Evolutionary conservation across 139 green algal species (phyloP), one percentile per base, ranked within the genome.

Genomic region (Chlamydomonas eustigma): DNA sequence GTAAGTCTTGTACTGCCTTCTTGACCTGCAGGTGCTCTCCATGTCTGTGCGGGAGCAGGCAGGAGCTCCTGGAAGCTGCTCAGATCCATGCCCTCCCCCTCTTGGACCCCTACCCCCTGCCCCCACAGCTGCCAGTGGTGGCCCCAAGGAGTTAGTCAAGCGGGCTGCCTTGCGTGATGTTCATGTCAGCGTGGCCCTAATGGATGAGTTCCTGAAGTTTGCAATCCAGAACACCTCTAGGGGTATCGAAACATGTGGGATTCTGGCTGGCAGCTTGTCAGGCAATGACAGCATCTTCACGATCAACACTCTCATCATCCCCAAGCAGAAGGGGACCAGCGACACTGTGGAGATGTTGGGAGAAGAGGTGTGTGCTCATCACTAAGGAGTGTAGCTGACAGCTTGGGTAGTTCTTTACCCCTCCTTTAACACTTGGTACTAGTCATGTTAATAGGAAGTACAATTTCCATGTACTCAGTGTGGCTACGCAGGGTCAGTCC

Each of bases 301-400:
- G 68, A 91, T 98, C 78, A 93, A 79, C 52, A 93, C 89, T 0
- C 89, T 98, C 68, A 96, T 98, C 70, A 84, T 98, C 22, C 94
- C 94, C 69, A 97, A 97, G 82, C 94, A 98, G 81, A 69, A 93
- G 74, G 91, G 91, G 72, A 94, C 90, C 6, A 85, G 78, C 2
- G 91, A 96, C 81, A 94, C 89, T 1, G 91, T 96, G 35, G 37
- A 88, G 67, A 88, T 83, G 51, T 76, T 95, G n/a, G 90, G 90
- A n/a, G 93, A 98, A 84, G 94, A 98, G 85, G 93, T 97, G 78
- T 18, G 44, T n/a, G n/a, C n/a, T n/a, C n/a, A n/a, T n/a, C n/a
- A n/a, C n/a, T n/a, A n/a, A n/a, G n/a, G n/a, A n/a, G n/a, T n/a
- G n/a, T n/a, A n/a, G n/a, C n/a, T n/a, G n/a, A n/a, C n/a, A n/a